Percentiles rank a stretch among this genome's conserved stretches.
These are phyloP conservation scores for Solanum chiquidenum DNA, from an alignment of 257 asterid genomes.

Conservation along the genomic window DNA sequence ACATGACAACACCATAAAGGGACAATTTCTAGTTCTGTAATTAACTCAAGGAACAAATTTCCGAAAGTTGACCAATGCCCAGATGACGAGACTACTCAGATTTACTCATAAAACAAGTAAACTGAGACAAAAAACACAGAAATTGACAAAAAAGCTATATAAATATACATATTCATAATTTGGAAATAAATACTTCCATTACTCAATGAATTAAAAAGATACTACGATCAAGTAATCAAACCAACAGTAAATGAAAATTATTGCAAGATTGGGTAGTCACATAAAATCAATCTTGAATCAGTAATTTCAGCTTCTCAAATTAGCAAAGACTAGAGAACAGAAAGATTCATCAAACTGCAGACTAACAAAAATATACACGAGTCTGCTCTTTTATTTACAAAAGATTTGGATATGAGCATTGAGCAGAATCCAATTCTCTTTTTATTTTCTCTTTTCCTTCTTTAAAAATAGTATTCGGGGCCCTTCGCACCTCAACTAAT, in stretches of 20 bases:
- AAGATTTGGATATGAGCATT: not conserved
- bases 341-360: not conserved
- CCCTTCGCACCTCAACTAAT: not conserved
- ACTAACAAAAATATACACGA: not conserved
- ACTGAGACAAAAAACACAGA: not conserved
- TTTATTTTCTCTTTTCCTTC: not conserved
- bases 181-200: not conserved
- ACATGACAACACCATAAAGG: not conserved
- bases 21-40: not conserved
- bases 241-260: not conserved
- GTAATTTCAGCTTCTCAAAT: not conserved
- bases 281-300: not conserved
- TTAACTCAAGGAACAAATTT: not conserved
- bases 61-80: not conserved
- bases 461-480: not conserved
- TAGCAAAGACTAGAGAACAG: not conserved
- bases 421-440: not conserved
- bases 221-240: not conserved
- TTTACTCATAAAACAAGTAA: not conserved
- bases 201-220: not conserved
- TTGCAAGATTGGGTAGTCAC: not conserved
- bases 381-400: not conserved
- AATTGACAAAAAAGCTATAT: not conserved
- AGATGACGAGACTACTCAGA: not conserved
- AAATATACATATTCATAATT: not conserved